Evolutionary conservation across 1,284 basidiomycete genomes (phyloP), one percentile per base, ranked within the genome.

Genomic region (Xerocomus minutiporus): DNA sequence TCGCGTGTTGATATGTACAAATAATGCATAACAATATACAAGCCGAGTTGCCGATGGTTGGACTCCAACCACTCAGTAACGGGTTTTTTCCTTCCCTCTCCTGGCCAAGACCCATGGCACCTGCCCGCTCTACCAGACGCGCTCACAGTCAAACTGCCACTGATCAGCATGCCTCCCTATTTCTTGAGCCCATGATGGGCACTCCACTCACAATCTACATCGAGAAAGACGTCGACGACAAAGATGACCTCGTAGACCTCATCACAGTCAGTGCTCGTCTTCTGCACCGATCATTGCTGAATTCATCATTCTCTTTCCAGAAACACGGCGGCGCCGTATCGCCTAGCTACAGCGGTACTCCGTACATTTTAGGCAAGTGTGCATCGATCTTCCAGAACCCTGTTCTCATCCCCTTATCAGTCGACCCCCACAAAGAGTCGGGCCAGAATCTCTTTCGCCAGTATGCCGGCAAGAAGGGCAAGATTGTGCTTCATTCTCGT

Each of bases 101-200:
- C 66, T 57, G 70, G 71, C 70, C 75, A 75, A 82, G 83, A 85
- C 84, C 84, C 84, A 86, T 86, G 83, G 84, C 83, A 86, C 83
- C 83, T 75, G 73, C 77, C 68, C 82, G 80, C 71, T 71, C 78
- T 66, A 72, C 75, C 57, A 73, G 79, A 68, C 81, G 74, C 64
- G 71, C 71, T 57, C 76, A 79, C 50, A 48, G 44, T 26, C 61
- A 57, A 11, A 51, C 59, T 0, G 1, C 53, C 53, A 62, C 60
- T 53, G 75, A 78, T 57, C 52, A 63, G 46, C 63, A 62, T 52
- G 64, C 62, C 51, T 68, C 69, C 35, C 75, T 91, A 53, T 91
- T 91, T 64, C 71, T 88, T 51, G 88, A 91, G 66, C 86, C 85
- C 58, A 84, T 88, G 79, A 79, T 88, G 69, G 88, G 89, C 61